Conservation (phyloP, 768 basidiomycete species). For the Tubosaeta brunneosetosa region DNA sequence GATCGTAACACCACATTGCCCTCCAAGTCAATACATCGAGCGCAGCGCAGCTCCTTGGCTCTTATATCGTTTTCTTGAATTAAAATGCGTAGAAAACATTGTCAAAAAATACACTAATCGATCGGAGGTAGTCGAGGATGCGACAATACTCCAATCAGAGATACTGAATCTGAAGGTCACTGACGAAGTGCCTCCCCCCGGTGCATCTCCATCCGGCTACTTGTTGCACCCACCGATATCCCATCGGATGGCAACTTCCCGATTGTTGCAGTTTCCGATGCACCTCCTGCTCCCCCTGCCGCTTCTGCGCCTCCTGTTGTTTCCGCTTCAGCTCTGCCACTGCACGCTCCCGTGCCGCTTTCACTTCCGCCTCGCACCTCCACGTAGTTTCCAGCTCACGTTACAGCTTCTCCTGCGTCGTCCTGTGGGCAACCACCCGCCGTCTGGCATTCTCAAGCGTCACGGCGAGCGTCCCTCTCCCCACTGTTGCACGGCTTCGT, state of each 20-base stretch:
- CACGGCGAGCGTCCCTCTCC: conserved; percentile 10
- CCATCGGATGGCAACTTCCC: conserved; percentile 48
- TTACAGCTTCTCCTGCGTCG: conserved; percentile 18
- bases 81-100: too few species aligned
- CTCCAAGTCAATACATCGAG: too few species aligned
- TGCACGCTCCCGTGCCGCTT: conserved; percentile 22
- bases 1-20: too few species aligned
- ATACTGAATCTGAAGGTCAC: conserved; percentile 23
- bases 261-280: conserved; percentile 41
- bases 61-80: too few species aligned
- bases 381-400: conserved; percentile 28
- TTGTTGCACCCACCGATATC: conserved; percentile 43
- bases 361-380: conserved; percentile 24
- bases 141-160: background rate
- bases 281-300: conserved; percentile 20
- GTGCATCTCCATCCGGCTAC: conserved; percentile 41
- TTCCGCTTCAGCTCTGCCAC: conserved; percentile 28
- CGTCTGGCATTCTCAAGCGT: conserved; percentile 16
- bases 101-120: background rate
- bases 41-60: too few species aligned
- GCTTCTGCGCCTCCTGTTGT: conserved; percentile 12
- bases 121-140: background rate
- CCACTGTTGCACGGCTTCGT: conserved; percentile 27
- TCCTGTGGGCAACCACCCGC: conserved; percentile 16
- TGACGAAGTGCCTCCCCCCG: conserved; percentile 43